Base-by-base conservation (phyloP, 192 early-diverging fungal genomes). In the Mortierella antarctica region DNA sequence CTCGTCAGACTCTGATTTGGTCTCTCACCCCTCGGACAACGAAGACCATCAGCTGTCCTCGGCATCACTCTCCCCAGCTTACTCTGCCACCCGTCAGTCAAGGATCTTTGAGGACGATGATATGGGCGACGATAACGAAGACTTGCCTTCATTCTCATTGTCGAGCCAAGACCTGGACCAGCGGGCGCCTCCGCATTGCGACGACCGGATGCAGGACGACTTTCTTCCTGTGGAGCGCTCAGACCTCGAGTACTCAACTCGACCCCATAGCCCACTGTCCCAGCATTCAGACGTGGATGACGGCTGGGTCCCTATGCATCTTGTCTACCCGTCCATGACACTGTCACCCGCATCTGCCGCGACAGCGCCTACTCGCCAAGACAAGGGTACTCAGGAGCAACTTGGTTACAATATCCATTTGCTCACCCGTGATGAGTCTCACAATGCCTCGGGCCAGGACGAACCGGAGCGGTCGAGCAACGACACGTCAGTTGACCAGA, bases 11-110 rank as follows among this genome's bases (percentile, higher is more conserved):
- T 80, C 77, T 10, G 77, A 80, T 47, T 53, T 72, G 7, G 54
- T 80, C 59, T 80, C 77, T 17, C 77, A 80, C 50, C 67, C 70
- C 6, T 80, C 77, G 11, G 77, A 80, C 54, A 72, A 62, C 53
- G 77, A 80, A 17, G 69, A 67, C 45, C 58, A 14, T 10, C 6
- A 14, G 15, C 66, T 14, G 21, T 62, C 59, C 39, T 68, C 68
- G 2, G 31, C 7, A 9, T 62, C 68, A 1, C n/a, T 59, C 58
- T 54, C 55, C 6, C 57, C 49, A 42, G 0, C 42, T 8, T 21
- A 39, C 13, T 67, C 60, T 21, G 12, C 66, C 39, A 6, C 42
- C 13, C 65, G 20, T n/a, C 61, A 56, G 2, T 11, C 60, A 14
- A 44, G 9, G 7, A 21, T 9, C 51, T 21, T 47, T 10, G 55